phyloP scores from a whole-genome alignment of 495 filamentous ascomycete genomes.

The Cudoniella acicularis region DNA sequence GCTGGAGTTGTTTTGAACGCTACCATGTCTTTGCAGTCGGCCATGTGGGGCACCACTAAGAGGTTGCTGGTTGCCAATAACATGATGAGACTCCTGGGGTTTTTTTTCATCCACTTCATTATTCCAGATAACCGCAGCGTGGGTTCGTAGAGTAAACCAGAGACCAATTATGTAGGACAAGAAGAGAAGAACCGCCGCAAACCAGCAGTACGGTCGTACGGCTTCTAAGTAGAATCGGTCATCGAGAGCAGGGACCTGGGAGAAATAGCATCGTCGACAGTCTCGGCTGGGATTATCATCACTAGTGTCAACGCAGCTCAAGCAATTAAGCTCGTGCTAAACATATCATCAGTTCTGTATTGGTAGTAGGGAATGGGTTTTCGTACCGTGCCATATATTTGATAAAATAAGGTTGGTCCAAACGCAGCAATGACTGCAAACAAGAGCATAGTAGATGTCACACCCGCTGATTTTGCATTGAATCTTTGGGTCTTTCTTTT shows the following conservation, averaged over 20 bases:
- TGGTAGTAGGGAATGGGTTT: background rate
- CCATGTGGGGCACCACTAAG: constrained; percentile 9
- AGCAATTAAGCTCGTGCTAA: constrained; percentile 88
- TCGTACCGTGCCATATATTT: constrained; percentile 92
- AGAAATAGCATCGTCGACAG: constrained; percentile 91
- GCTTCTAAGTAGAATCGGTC: constrained; percentile 86
- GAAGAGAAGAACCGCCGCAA: constrained; percentile 81
- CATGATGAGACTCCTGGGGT: constrained; percentile 34
- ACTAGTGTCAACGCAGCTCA: constrained; percentile 59
- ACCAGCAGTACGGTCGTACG: constrained; percentile 89
- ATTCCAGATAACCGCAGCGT: constrained; percentile 97
- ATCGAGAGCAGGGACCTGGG: constrained; percentile 78
- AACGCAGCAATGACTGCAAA: constrained; percentile 98
- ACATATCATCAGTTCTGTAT: constrained; percentile 5
- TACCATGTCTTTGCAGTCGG: constrained; percentile 20
- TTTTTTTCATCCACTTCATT: constrained; percentile 83
- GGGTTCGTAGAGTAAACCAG: constrained; percentile 94
- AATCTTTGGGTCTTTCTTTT: constrained; percentile 98
- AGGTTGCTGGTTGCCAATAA: constrained; percentile 24
- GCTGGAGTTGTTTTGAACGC: constrained; percentile 11
- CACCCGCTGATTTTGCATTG: constrained; percentile 94
- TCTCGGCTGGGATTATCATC: constrained; percentile 49
- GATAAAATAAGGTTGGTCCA: constrained; percentile 96
- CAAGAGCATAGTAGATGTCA: constrained; percentile 96
- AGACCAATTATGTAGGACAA: constrained; percentile 90